Evolutionary conservation across 352 stramenopile genomes (phyloP).

Genomic region (Pythium monospermum): DNA sequence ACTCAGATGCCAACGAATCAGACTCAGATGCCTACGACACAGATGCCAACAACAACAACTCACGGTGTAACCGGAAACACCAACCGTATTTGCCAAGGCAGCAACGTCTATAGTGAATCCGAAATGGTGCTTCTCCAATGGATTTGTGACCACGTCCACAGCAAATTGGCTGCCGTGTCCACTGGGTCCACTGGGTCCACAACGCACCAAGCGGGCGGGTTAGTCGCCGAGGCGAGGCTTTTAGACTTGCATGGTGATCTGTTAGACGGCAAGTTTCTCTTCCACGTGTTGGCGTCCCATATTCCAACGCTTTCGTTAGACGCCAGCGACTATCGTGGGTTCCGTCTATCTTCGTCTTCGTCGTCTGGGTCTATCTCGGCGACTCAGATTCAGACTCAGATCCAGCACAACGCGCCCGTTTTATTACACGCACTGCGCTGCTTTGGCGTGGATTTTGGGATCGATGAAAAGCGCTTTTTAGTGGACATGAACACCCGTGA

Average conservation of each 20-base stretch:
- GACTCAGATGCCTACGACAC: neutral
- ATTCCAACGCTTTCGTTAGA: slow-evolving; percentile 73
- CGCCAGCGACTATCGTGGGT: slow-evolving; percentile 67
- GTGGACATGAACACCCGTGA: slow-evolving; percentile 54
- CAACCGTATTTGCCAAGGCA: slow-evolving; percentile 43
- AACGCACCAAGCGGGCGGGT: neutral
- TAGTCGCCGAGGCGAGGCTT: slow-evolving; percentile 24
- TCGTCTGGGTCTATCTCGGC: neutral
- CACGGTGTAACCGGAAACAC: no score
- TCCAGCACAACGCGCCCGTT: slow-evolving; percentile 49
- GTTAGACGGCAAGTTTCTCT: slow-evolving; percentile 73
- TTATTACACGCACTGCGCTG: slow-evolving; percentile 56
- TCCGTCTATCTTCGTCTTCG: slow-evolving; percentile 22
- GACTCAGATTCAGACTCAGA: slow-evolving; percentile 21
- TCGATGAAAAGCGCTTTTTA: slow-evolving; percentile 48
- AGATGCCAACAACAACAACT: slow-evolving; percentile 1
- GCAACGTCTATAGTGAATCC: slow-evolving; percentile 90
- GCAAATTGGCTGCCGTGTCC: neutral
- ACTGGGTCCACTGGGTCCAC: slow-evolving; percentile 3
- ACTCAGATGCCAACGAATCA: neutral
- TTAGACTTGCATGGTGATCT: slow-evolving; percentile 64
- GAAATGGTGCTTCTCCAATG: slow-evolving; percentile 91
- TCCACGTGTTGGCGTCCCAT: slow-evolving; percentile 82
- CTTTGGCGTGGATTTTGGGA: slow-evolving; percentile 81
- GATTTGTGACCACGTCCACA: slow-evolving; percentile 71